Percentiles rank a stretch among this genome's conserved stretches.
Conservation (phyloP, 306 rosid genomes). For the Cucumis melo region DNA sequence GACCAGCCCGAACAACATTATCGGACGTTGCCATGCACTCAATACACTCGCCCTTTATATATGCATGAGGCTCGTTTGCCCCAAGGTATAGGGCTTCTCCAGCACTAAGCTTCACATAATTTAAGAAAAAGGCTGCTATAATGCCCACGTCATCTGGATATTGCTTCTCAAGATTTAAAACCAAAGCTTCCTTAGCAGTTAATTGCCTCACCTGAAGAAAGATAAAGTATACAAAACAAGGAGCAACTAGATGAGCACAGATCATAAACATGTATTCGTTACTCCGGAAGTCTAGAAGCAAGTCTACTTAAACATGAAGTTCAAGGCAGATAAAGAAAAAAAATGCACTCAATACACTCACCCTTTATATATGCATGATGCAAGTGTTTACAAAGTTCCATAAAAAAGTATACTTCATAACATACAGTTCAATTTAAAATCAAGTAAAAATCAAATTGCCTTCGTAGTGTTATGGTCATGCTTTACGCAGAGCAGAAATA, state of each 20-base stretch:
- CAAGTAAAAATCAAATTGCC: neutral
- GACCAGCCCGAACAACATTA: conserved; percentile 93
- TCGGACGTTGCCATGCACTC: conserved; percentile 99
- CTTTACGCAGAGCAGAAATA: neutral
- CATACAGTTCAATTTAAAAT: neutral
- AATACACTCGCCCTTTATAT: conserved; percentile 61
- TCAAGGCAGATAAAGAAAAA: too few relatives aligned
- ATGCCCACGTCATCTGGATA: conserved; percentile 82
- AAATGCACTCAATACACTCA: too few relatives aligned
- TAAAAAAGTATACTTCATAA: neutral
- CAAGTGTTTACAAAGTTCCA: neutral
- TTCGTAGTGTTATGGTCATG: neutral
- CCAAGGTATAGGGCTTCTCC: conserved; percentile 85
- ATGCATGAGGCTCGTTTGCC: conserved; percentile 88
- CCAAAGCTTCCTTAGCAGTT: conserved; percentile 67
- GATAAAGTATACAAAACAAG: neutral
- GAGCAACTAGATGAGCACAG: neutral
- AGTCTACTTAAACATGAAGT: neutral
- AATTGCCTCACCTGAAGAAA: conserved; percentile 56
- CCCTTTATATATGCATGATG: too few relatives aligned
- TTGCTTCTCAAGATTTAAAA: conserved; percentile 64
- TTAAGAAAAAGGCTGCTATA: conserved; percentile 80
- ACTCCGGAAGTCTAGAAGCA: neutral
- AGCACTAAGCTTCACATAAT: conserved; percentile 69
- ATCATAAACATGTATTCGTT: neutral